Evolutionary conservation across 2,329 filamentous ascomycete species (phyloP).

Genomic region (Fusarium buharicum): DNA sequence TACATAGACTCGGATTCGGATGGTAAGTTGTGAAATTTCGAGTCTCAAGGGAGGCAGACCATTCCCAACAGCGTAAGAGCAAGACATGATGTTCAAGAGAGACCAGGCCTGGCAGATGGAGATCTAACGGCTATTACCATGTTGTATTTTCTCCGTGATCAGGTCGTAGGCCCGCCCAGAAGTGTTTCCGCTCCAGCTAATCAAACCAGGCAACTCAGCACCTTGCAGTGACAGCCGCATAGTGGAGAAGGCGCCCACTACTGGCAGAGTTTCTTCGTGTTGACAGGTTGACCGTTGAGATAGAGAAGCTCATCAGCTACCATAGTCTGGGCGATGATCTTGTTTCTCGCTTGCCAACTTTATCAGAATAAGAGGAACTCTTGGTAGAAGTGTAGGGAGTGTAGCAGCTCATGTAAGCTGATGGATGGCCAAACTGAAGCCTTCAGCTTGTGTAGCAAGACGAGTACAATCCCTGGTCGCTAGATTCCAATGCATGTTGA

Average conservation of each 20-base stretch:
- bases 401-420: background rate
- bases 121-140: background rate
- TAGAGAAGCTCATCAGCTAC: background rate
- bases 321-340: background rate
- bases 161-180: slow-evolving; percentile 16
- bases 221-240: slow-evolving; percentile 40
- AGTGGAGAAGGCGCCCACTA: slow-evolving; percentile 38
- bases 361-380: background rate
- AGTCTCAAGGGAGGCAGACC: no score
- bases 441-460: background rate
- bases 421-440: background rate
- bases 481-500: slow-evolving; percentile 8
- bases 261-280: slow-evolving; percentile 8
- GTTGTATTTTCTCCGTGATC: slow-evolving; percentile 16
- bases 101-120: background rate
- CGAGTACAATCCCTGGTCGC: background rate
- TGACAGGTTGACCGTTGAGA: background rate
- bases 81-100: no score
- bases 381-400: background rate
- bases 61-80: no score
- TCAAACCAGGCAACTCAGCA: slow-evolving; percentile 37
- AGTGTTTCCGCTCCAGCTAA: slow-evolving; percentile 25
- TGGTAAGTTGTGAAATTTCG: no score
- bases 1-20: no score
- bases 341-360: background rate